Conservation (phyloP, 1,284 basidiomycete genomes). For the Schizopora paradoxa region DNA sequence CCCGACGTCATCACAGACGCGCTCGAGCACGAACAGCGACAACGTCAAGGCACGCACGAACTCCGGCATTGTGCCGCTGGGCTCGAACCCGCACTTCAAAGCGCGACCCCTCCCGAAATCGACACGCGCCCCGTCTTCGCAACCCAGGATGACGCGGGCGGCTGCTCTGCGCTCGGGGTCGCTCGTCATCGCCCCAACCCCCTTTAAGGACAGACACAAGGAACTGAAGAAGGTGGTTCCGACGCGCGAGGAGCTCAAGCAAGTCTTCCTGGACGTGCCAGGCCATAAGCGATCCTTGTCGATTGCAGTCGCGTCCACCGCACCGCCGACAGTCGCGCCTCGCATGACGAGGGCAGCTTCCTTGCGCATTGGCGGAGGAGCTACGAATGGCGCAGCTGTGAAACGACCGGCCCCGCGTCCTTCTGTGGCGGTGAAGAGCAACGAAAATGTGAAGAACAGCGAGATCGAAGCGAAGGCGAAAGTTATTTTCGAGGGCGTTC, state of each 20-base stretch:
- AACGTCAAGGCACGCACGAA: constrained; percentile 21
- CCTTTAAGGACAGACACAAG: constrained; percentile 4
- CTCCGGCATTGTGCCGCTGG: constrained; percentile 28
- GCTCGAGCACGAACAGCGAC: constrained; percentile 19
- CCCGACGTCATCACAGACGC: constrained; percentile 12
- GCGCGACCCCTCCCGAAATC: constrained; percentile 69
- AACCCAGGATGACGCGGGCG: constrained; percentile 72
- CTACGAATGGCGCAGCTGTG: constrained; percentile 34
- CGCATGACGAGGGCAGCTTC: constrained; percentile 70
- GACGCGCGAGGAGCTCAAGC: constrained; percentile 52
- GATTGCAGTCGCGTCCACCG: constrained; percentile 68
- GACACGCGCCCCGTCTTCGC: constrained; percentile 56
- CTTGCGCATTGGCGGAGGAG: constrained; percentile 49
- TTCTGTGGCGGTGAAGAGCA: constrained; percentile 24
- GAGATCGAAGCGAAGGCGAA: constrained; percentile 24
- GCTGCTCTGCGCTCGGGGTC: constrained; percentile 68
- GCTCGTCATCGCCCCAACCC: constrained; percentile 29
- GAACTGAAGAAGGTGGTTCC: constrained; percentile 39
- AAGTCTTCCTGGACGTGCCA: constrained; percentile 69
- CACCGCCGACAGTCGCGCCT: constrained; percentile 64
- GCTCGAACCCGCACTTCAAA: constrained; percentile 53
- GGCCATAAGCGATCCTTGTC: constrained; percentile 67
- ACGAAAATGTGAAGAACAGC: constrained; percentile 23
- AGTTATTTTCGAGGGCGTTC: constrained; percentile 66
- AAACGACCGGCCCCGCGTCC: constrained; percentile 28